A percentile compares a stretch with the other conserved stretches of the same genome.
These are phyloP conservation scores for Fusarium subtropicale DNA, from an alignment of 2,329 filamentous ascomycete genomes.

Conservation along the genomic window DNA sequence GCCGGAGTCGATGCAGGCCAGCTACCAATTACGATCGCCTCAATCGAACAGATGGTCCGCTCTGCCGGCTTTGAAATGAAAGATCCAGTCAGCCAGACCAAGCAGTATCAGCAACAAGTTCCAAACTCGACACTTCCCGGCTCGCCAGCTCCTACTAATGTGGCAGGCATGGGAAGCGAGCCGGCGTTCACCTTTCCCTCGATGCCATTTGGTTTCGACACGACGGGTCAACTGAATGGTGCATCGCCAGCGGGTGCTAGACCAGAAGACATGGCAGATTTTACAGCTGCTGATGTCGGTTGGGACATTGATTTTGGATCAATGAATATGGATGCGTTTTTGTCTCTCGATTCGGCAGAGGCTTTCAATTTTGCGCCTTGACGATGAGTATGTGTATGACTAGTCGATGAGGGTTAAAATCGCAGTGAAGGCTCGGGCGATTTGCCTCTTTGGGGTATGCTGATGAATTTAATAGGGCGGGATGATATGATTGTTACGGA, in stretches of 20 bases:
- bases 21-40: conserved; percentile 42
- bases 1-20: conserved; percentile 37
- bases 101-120: conserved; percentile 25
- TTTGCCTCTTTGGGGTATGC: not conserved
- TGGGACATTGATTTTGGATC: conserved; percentile 50
- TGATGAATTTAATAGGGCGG: not conserved
- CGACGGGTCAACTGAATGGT: conserved; percentile 40
- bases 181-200: conserved; percentile 47
- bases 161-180: conserved; percentile 27
- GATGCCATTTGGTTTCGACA: conserved; percentile 47
- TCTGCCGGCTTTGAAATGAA: conserved; percentile 46
- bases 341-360: conserved; percentile 48
- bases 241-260: conserved; percentile 32
- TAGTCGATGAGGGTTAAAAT: not conserved
- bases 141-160: conserved; percentile 25
- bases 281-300: conserved; percentile 47
- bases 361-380: conserved; percentile 43
- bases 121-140: conserved; percentile 35
- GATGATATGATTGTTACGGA: not conserved
- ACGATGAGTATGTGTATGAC: not conserved
- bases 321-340: conserved; percentile 51
- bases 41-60: conserved; percentile 49
- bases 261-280: conserved; percentile 45
- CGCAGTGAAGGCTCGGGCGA: not conserved
- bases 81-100: conserved; percentile 33